Conservation (phyloP, 1,284 basidiomycete genomes). For the Xerocomus amazonicus region DNA sequence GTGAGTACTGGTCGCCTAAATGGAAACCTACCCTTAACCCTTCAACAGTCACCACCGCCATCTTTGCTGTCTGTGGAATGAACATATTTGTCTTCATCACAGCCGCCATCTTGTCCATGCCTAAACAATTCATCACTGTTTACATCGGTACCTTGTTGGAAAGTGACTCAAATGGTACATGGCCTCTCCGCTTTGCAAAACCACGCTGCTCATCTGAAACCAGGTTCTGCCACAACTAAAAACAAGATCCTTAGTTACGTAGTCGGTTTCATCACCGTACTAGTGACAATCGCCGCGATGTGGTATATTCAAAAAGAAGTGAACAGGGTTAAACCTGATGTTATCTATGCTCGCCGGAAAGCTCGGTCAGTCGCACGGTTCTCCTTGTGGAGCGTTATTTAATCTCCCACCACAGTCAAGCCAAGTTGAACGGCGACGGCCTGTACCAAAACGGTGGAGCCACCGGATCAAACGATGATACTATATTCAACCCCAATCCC, state of each 20-base stretch:
- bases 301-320: conserved; percentile 83
- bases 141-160: conserved; percentile 50
- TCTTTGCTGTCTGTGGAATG: conserved; percentile 69
- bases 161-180: conserved; percentile 24
- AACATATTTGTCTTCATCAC: conserved; percentile 53
- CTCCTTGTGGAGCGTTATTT: not conserved
- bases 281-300: conserved; percentile 76
- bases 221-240: conserved; percentile 42
- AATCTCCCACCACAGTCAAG: conserved; percentile 39
- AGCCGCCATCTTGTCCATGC: conserved; percentile 59
- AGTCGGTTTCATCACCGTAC: conserved; percentile 58
- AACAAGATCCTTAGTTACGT: conserved; percentile 61
- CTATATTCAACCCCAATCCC: conserved; percentile 35
- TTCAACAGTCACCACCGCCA: conserved; percentile 49
- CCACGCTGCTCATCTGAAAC: conserved; percentile 7
- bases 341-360: conserved; percentile 74
- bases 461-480: conserved; percentile 28
- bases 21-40: not conserved
- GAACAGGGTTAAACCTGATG: conserved; percentile 67
- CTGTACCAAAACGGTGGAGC: conserved; percentile 32
- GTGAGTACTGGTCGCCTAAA: conserved; percentile 31
- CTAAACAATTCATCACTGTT: conserved; percentile 59
- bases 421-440: conserved; percentile 39
- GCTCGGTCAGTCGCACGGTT: conserved; percentile 43
- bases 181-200: not conserved